These are phyloP conservation scores for Fusarium incarnatum DNA, from an alignment of 2,329 filamentous ascomycete species.

Conservation along the genomic window DNA sequence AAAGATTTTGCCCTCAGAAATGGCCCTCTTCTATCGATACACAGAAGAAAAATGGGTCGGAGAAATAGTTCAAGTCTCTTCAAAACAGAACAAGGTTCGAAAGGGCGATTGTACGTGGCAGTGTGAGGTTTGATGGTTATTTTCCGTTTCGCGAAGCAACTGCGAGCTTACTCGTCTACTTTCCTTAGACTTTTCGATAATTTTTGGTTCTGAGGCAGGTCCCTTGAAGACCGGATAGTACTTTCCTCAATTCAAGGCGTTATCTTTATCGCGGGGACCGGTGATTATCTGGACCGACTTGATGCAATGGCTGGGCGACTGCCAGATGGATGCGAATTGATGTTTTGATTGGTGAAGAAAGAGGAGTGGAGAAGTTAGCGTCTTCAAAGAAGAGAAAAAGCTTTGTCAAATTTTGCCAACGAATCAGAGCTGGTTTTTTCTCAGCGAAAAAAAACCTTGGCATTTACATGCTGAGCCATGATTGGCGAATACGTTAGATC, in stretches of 20 bases:
- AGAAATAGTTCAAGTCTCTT: constrained; percentile 38
- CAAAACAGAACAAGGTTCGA: constrained; percentile 23
- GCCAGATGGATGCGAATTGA: background rate
- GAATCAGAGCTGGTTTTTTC: background rate
- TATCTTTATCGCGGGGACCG: constrained; percentile 11
- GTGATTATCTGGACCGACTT: constrained; percentile 17
- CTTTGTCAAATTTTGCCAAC: constrained; percentile 3
- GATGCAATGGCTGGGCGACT: constrained; percentile 10
- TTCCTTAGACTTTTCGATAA: background rate
- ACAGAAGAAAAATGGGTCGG: constrained; percentile 50
- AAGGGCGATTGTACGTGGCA: background rate
- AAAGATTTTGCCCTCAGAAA: constrained; percentile 54
- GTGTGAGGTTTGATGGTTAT: background rate
- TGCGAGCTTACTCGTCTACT: background rate
- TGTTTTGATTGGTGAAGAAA: background rate
- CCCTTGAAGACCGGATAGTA: background rate
- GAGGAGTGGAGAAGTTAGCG: background rate
- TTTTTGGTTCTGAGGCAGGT: background rate
- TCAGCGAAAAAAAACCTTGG: background rate
- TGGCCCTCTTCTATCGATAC: constrained; percentile 50
- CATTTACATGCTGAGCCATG: background rate
- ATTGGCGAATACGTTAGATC: background rate
- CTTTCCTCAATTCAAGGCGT: constrained; percentile 2
- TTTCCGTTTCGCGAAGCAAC: background rate
- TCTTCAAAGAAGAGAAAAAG: background rate